phyloP scores from a whole-genome alignment of 1,284 basidiomycete genomes.

The Rhodotorula sp. region DNA sequence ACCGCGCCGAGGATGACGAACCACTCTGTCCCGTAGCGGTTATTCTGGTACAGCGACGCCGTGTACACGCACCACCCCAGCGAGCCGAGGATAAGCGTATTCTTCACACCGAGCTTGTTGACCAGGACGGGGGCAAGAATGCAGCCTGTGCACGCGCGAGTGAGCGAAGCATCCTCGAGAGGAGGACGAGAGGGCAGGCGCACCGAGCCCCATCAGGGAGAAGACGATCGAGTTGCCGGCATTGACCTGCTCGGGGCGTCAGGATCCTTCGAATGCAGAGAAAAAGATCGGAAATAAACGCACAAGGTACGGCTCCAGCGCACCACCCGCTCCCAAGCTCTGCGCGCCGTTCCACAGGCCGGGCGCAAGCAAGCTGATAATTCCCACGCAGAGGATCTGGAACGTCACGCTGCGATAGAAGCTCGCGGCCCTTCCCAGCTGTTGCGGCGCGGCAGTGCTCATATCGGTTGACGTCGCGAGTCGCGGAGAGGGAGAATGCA shows the following conservation, averaged over 20 bases:
- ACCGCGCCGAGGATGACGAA: constrained; percentile 21
- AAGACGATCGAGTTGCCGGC: constrained; percentile 7
- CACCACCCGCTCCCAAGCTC: constrained; percentile 16
- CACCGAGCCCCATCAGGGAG: constrained; percentile 5
- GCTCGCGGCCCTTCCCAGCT: background rate
- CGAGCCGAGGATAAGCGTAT: constrained; percentile 46
- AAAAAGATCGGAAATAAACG: background rate
- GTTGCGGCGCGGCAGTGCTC: background rate
- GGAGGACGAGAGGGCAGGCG: background rate
- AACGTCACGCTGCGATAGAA: background rate
- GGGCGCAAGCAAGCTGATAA: constrained; percentile 9
- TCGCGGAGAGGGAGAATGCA: background rate
- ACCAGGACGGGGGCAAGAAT: constrained; percentile 34
- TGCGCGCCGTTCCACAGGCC: constrained; percentile 38
- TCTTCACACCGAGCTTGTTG: constrained; percentile 46
- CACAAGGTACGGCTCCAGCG: constrained; percentile 18
- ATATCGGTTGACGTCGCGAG: background rate
- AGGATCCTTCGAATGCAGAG: background rate
- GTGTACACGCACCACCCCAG: constrained; percentile 51
- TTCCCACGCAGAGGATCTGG: constrained; percentile 11
- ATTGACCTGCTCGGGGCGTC: constrained; percentile 1
- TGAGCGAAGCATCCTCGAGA: background rate
- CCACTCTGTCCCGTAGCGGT: constrained; percentile 17
- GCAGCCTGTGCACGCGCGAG: background rate
- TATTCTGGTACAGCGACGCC: constrained; percentile 46